Percentiles rank a stretch among this genome's conserved stretches.
Evolutionary conservation across 2,329 filamentous ascomycete genomes (phyloP).

Genomic region (Cladophialophora chaetospira): DNA sequence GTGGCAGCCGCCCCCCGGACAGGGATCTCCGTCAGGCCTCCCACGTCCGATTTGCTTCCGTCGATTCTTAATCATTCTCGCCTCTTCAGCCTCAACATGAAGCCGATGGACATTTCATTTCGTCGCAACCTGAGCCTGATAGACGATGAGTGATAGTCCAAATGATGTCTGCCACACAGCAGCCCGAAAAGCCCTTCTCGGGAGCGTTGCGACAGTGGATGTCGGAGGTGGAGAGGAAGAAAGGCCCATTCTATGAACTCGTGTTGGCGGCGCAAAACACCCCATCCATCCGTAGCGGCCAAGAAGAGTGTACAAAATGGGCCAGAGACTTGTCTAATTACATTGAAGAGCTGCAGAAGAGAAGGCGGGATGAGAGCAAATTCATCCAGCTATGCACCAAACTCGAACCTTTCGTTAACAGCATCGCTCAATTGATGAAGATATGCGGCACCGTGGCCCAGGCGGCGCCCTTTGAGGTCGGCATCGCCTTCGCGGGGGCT

Average conservation of each 20-base stretch:
- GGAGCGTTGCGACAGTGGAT: neutral
- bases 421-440: neutral
- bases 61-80: too few relatives aligned
- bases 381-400: neutral
- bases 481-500: neutral
- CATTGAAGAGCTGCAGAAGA: neutral
- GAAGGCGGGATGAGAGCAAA: neutral
- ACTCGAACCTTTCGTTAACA: neutral
- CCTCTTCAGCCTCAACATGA: too few relatives aligned
- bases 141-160: neutral
- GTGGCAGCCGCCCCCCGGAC: too few relatives aligned
- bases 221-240: neutral
- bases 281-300: neutral
- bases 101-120: too few relatives aligned
- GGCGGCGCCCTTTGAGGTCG: neutral
- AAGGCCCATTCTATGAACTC: neutral
- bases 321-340: neutral
- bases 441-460: neutral
- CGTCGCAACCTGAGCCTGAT: neutral
- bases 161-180: neutral
- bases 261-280: neutral
- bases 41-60: too few relatives aligned
- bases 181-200: neutral
- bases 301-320: neutral
- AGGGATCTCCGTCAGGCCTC: too few relatives aligned